phyloP scores from a whole-genome alignment of 805 yeast genomes.

The Kazachstania psychrophila region DNA sequence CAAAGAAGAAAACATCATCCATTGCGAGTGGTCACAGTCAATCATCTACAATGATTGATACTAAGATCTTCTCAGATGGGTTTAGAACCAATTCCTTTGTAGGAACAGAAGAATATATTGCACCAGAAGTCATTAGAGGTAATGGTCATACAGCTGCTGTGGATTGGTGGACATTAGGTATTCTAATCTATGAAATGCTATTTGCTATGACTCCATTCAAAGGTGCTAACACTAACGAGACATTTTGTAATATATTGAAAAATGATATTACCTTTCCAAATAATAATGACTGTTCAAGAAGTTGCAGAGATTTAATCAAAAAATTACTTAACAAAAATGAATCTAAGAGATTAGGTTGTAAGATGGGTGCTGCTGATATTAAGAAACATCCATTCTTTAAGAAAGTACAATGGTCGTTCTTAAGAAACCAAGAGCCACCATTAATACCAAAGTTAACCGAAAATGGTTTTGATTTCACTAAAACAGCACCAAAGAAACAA shows the following conservation, averaged over 20 bases:
- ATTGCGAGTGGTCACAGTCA: slow-evolving; percentile 9
- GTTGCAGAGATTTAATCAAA: slow-evolving; percentile 69
- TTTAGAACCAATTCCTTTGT: slow-evolving; percentile 96
- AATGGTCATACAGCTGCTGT: slow-evolving; percentile 97
- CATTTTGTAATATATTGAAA: slow-evolving; percentile 80
- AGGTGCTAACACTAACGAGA: slow-evolving; percentile 79
- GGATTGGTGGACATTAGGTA: slow-evolving; percentile 99
- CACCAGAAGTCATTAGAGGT: slow-evolving; percentile 96
- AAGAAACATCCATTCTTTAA: slow-evolving; percentile 88
- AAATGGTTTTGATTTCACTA: slow-evolving; percentile 38
- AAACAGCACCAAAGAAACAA: slow-evolving; percentile 12
- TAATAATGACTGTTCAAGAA: slow-evolving; percentile 52
- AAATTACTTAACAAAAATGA: slow-evolving; percentile 86
- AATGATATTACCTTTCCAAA: slow-evolving; percentile 77
- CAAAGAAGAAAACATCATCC: slow-evolving; percentile 47
- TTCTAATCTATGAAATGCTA: slow-evolving; percentile 88
- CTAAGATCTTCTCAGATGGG: slow-evolving; percentile 92
- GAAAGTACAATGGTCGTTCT: slow-evolving; percentile 87
- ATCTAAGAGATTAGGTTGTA: slow-evolving; percentile 77
- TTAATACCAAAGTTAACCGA: slow-evolving; percentile 75
- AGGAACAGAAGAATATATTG: slow-evolving; percentile 97
- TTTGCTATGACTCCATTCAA: slow-evolving; percentile 95
- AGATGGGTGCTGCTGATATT: slow-evolving; percentile 90
- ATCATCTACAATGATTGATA: slow-evolving; percentile 43
- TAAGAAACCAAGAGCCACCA: slow-evolving; percentile 90